phyloP scores from a whole-genome alignment of 2,329 filamentous ascomycete genomes.

The Claviceps spartinae region DNA sequence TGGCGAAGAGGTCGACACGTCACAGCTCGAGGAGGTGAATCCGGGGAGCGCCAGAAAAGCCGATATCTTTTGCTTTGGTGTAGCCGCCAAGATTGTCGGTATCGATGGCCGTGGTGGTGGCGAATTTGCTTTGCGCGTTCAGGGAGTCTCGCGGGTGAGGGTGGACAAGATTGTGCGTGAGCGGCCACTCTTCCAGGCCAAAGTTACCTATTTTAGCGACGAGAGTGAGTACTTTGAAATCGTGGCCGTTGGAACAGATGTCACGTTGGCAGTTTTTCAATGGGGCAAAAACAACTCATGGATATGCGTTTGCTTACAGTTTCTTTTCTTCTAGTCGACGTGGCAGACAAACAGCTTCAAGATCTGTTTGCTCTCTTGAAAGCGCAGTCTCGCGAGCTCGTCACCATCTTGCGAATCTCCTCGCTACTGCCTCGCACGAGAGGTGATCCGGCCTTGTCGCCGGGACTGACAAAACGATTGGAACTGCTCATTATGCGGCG shows the following conservation, averaged over 20 bases:
- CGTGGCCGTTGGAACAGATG: not conserved
- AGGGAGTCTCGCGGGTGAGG: conserved; percentile 66
- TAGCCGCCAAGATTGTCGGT: conserved; percentile 64
- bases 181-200: conserved; percentile 74
- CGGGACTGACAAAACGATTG: conserved; percentile 71
- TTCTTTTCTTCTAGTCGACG: conserved; percentile 12
- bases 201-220: conserved; percentile 59
- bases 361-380: conserved; percentile 71
- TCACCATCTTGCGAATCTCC: conserved; percentile 71
- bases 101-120: conserved; percentile 62
- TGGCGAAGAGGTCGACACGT: conserved; percentile 36
- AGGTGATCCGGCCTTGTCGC: conserved; percentile 54
- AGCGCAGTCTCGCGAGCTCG: conserved; percentile 70
- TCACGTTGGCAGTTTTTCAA: not conserved
- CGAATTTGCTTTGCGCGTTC: conserved; percentile 74
- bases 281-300: not conserved
- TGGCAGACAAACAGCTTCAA: conserved; percentile 46
- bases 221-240: conserved; percentile 33
- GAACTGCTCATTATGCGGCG: conserved; percentile 80
- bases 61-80: conserved; percentile 74
- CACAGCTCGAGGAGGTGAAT: conserved; percentile 35
- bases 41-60: conserved; percentile 47
- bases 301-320: not conserved
- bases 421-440: conserved; percentile 65
- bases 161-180: conserved; percentile 55